These are phyloP conservation scores for Amorphotheca resinae DNA, from an alignment of 495 filamentous ascomycete genomes.

Conservation along the genomic window DNA sequence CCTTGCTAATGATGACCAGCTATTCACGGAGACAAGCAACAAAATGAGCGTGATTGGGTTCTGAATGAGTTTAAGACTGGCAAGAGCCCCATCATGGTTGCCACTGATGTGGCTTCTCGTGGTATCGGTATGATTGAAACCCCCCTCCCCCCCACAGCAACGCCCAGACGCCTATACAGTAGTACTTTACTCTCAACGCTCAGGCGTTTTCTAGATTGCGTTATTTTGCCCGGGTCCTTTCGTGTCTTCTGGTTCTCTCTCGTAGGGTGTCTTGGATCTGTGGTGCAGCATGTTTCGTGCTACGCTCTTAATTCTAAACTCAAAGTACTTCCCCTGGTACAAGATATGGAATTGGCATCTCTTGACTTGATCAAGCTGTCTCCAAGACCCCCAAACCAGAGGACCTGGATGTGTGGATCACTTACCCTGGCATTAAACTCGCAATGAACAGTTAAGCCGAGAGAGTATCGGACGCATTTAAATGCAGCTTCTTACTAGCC, in stretches of 20 bases:
- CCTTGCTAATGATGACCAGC: conserved; percentile 43
- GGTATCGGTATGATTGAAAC: conserved; percentile 97
- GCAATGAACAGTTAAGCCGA: conserved; percentile 21
- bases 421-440: conserved; percentile 33
- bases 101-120: conserved; percentile 96
- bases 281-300: conserved; percentile 58
- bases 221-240: conserved; percentile 75
- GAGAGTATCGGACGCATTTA: conserved; percentile 25
- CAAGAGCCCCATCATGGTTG: conserved; percentile 91
- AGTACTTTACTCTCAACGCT: conserved; percentile 86
- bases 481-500: conserved; percentile 24
- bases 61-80: conserved; percentile 99
- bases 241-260: conserved; percentile 66
- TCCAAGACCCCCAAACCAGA: conserved; percentile 42
- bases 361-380: conserved; percentile 57
- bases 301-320: conserved; percentile 62
- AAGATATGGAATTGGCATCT: conserved; percentile 59
- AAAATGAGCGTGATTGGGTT: conserved; percentile 99
- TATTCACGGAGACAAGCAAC: conserved; percentile 98
- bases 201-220: conserved; percentile 61
- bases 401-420: conserved; percentile 57
- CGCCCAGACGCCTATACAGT: conserved; percentile 58
- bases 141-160: conserved; percentile 39
- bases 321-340: conserved; percentile 55
- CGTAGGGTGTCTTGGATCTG: conserved; percentile 75